Percentiles rank a stretch among this genome's conserved stretches.
These are phyloP conservation scores for Medicago arabica DNA, from an alignment of 306 rosid genomes.

Conservation along the genomic window DNA sequence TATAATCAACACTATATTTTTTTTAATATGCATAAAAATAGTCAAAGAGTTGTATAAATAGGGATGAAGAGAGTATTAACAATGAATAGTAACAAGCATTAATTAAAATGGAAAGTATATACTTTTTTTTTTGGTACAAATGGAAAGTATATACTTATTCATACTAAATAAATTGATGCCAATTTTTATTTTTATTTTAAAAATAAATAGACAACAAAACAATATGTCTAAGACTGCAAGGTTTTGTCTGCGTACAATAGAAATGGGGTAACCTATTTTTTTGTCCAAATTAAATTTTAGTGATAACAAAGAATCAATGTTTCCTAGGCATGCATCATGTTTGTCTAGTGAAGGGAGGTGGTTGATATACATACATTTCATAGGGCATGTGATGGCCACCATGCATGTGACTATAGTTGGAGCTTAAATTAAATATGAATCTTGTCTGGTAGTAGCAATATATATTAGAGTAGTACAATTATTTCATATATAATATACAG, in stretches of 20 bases:
- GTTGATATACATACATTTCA: slow-evolving; percentile 42
- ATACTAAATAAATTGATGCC: too few relatives aligned
- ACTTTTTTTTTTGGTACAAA: too few relatives aligned
- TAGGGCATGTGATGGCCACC: slow-evolving; percentile 40
- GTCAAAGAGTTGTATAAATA: too few relatives aligned
- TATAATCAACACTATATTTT: too few relatives aligned
- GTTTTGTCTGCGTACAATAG: slow-evolving; percentile 3
- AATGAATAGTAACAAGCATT: too few relatives aligned
- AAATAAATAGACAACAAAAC: not conserved
- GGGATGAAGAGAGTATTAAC: too few relatives aligned
- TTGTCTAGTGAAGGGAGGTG: slow-evolving; percentile 51
- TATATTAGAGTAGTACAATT: not conserved
- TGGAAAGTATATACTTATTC: too few relatives aligned
- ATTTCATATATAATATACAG: slow-evolving; percentile 1
- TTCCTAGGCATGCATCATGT: slow-evolving; percentile 63
- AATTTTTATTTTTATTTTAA: too few relatives aligned
- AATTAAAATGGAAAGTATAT: too few relatives aligned
- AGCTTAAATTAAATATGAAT: too few relatives aligned
- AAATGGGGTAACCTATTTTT: not conserved
- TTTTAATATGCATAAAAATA: too few relatives aligned
- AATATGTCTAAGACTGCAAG: slow-evolving; percentile 33
- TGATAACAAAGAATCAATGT: slow-evolving; percentile 46
- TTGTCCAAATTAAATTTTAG: not conserved
- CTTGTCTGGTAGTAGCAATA: not conserved
- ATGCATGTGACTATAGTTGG: slow-evolving; percentile 35